Percentiles rank a stretch among this genome's conserved stretches.
phyloP scores from a whole-genome alignment of 2,329 filamentous ascomycete species.

The Phialophora tarda region DNA sequence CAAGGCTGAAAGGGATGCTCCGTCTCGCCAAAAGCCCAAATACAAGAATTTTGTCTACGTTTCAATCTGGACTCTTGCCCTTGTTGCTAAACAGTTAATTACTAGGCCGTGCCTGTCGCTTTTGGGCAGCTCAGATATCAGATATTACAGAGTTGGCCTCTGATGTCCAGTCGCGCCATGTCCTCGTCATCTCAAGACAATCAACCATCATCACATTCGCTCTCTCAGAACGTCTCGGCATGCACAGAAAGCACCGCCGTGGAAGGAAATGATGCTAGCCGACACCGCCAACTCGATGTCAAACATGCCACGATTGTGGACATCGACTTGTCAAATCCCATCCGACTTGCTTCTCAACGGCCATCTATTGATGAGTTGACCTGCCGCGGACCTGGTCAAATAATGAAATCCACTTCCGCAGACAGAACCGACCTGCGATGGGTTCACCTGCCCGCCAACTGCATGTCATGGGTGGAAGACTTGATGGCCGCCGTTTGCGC shows the following conservation, averaged over 20 bases:
- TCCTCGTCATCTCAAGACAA: conserved; percentile 6
- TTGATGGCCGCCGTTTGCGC: conserved; percentile 2
- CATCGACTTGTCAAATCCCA: not conserved
- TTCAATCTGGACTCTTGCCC: not conserved
- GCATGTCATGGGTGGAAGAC: conserved; percentile 6
- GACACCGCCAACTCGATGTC: not conserved
- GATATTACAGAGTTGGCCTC: not conserved
- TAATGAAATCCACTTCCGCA: conserved; percentile 1
- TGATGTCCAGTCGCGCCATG: not conserved
- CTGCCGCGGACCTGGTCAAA: not conserved
- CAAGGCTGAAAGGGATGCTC: conserved; percentile 3
- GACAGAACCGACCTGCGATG: conserved; percentile 5
- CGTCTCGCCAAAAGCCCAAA: not conserved
- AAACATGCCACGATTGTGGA: conserved; percentile 9
- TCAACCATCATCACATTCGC: conserved; percentile 1
- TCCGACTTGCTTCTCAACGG: not conserved
- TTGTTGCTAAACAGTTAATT: not conserved
- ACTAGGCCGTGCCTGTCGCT: not conserved
- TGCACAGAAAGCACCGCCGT: conserved; percentile 2
- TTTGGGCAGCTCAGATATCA: not conserved
- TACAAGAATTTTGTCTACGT: not conserved
- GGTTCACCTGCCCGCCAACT: conserved; percentile 6
- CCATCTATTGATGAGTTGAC: conserved; percentile 6
- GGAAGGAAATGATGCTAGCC: not conserved
- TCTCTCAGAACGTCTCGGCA: not conserved